phyloP scores from a whole-genome alignment of 192 early-diverging fungal species.

The Backusella macrospora region DNA sequence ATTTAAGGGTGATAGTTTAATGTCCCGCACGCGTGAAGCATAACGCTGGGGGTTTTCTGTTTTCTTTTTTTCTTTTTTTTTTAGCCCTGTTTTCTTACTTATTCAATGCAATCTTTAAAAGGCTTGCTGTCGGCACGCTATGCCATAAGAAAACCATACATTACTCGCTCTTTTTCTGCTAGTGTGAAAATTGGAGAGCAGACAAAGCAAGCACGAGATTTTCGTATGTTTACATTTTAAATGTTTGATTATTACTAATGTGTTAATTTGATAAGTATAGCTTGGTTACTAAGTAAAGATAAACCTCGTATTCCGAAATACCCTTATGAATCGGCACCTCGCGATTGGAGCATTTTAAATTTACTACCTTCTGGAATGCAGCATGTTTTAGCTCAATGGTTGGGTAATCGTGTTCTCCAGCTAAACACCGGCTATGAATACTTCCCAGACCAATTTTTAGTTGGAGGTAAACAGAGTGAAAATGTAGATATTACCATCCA shows the following conservation, averaged over 20 bases:
- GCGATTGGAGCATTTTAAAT: conserved; percentile 43
- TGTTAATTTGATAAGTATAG: conserved; percentile 13
- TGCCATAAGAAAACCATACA: neutral
- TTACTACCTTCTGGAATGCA: conserved; percentile 44
- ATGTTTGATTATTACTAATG: neutral
- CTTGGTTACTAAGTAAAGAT: conserved; percentile 29
- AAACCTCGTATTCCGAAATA: conserved; percentile 46
- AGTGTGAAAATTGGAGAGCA: neutral
- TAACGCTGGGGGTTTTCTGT: neutral
- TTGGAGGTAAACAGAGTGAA: conserved; percentile 40
- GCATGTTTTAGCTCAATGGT: conserved; percentile 43
- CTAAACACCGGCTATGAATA: conserved; percentile 47
- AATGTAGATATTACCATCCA: neutral
- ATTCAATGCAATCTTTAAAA: conserved; percentile 3
- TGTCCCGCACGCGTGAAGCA: conserved; percentile 1
- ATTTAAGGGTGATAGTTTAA: neutral
- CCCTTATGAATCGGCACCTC: conserved; percentile 46
- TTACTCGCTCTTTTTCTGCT: neutral
- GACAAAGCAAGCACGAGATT: neutral
- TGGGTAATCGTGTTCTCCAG: conserved; percentile 46
- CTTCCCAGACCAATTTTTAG: conserved; percentile 54
- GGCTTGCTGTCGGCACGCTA: neutral
- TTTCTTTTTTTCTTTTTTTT: conserved; percentile 10
- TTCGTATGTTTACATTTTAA: conserved; percentile 3
- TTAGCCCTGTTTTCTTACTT: neutral